These are phyloP conservation scores for Telfairia occidentalis DNA, from an alignment of 331 rosid genomes.

Conservation along the genomic window DNA sequence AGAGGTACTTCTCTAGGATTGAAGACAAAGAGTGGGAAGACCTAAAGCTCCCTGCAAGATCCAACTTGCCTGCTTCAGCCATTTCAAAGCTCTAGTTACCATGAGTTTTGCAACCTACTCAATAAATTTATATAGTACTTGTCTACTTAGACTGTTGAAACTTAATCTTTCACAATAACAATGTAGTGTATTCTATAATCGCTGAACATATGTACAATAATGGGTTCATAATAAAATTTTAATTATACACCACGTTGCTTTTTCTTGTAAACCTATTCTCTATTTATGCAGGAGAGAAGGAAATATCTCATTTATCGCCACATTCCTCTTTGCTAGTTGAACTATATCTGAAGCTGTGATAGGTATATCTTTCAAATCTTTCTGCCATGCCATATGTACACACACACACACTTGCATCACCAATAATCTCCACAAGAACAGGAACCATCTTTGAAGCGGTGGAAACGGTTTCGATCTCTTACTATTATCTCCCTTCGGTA, in stretches of 20 bases:
- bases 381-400: background rate
- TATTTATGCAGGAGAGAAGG: background rate
- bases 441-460: slow-evolving; percentile 13
- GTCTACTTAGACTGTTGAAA: background rate
- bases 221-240: background rate
- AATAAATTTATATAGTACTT: background rate
- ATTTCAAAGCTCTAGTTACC: slow-evolving; percentile 57
- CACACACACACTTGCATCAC: background rate
- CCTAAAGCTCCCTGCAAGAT: slow-evolving; percentile 61
- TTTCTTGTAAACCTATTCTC: slow-evolving; percentile 1
- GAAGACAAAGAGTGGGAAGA: slow-evolving; percentile 70
- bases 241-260: background rate
- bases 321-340: background rate
- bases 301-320: background rate
- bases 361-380: background rate
- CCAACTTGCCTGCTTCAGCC: slow-evolving; percentile 54
- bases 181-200: background rate
- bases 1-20: slow-evolving; percentile 57
- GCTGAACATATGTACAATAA: background rate
- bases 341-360: background rate
- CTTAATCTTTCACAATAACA: background rate
- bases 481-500: slow-evolving; percentile 12
- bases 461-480: slow-evolving; percentile 15
- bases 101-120: background rate
- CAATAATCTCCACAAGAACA: slow-evolving; percentile 19